Conservation (phyloP, 768 basidiomycete species). For the Leccinum aurantiacum region DNA sequence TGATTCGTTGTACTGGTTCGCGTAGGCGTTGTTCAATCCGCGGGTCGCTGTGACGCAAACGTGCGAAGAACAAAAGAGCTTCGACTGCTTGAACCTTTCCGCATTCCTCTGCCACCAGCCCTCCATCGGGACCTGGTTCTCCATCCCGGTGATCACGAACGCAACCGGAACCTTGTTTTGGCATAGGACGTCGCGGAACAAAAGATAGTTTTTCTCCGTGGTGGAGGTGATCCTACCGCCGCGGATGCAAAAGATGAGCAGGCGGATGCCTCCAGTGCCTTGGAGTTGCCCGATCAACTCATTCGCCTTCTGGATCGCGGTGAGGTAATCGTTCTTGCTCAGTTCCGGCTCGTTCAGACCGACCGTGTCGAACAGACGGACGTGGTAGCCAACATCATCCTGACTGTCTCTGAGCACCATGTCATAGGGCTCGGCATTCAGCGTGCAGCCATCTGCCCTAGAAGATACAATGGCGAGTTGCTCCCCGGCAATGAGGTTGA, state of each 20-base stretch:
- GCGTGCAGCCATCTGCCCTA: slow-evolving; percentile 35
- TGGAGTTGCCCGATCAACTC: slow-evolving; percentile 32
- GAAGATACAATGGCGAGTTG: slow-evolving; percentile 29
- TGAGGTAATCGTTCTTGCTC: slow-evolving; percentile 21
- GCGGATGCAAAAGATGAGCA: slow-evolving; percentile 35
- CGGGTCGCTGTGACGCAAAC: slow-evolving; percentile 40
- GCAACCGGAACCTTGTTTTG: slow-evolving; percentile 32
- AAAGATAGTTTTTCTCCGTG: slow-evolving; percentile 26
- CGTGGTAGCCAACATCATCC: slow-evolving; percentile 1
- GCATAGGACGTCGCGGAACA: slow-evolving; percentile 31
- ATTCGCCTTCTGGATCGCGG: slow-evolving; percentile 30
- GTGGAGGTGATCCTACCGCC: slow-evolving; percentile 29
- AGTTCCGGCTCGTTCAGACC: slow-evolving; percentile 31
- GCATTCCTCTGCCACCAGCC: slow-evolving; percentile 35
- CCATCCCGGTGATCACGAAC: slow-evolving; percentile 33
- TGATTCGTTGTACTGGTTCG: slow-evolving; percentile 33
- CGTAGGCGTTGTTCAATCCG: slow-evolving; percentile 23
- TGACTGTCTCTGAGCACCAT: slow-evolving; percentile 17
- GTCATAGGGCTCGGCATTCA: slow-evolving; percentile 27
- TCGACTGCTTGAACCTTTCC: slow-evolving; percentile 22
- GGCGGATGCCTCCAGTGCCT: slow-evolving; percentile 26
- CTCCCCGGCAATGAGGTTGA: slow-evolving; percentile 39
- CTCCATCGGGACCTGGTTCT: slow-evolving; percentile 32
- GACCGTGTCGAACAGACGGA: slow-evolving; percentile 33
- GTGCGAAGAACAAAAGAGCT: slow-evolving; percentile 28